Evolutionary conservation across 2,329 filamentous ascomycete genomes (phyloP).

Genomic region (Nectriaceae sp.): DNA sequence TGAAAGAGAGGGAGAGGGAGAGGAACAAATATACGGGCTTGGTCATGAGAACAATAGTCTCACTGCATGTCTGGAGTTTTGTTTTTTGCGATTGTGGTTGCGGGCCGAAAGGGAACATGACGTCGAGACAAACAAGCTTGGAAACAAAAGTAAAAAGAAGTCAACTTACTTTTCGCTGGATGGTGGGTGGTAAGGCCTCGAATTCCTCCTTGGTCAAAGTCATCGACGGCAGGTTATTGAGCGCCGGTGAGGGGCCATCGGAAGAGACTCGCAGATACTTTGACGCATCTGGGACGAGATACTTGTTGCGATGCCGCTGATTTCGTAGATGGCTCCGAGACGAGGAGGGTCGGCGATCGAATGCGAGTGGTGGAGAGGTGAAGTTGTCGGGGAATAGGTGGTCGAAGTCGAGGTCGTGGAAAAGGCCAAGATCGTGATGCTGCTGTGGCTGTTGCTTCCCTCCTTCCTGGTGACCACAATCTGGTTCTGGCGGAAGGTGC

Average conservation of each 20-base stretch:
- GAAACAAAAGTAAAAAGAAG: conserved; percentile 14
- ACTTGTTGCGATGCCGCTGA: conserved; percentile 20
- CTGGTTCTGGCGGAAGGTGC: conserved; percentile 14
- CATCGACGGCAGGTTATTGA: conserved; percentile 26
- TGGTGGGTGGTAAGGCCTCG: conserved; percentile 54
- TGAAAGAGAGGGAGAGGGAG: not conserved
- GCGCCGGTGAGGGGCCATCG: conserved; percentile 18
- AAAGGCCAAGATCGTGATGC: conserved; percentile 20
- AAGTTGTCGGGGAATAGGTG: conserved; percentile 9
- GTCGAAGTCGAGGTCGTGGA: conserved; percentile 24
- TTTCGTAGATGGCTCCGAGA: conserved; percentile 28
- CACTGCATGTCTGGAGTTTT: conserved; percentile 4
- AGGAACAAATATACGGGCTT: conserved; percentile 1
- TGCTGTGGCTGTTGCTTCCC: conserved; percentile 11
- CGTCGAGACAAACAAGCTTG: not conserved
- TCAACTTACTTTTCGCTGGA: conserved; percentile 58
- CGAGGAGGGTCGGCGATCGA: conserved; percentile 28
- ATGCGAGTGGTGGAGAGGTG: not conserved
- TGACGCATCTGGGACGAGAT: conserved; percentile 15
- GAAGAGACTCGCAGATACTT: conserved; percentile 27
- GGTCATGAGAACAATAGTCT: conserved; percentile 6
- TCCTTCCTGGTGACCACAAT: conserved; percentile 2
- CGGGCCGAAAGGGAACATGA: not conserved
- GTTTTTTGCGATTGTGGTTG: not conserved
- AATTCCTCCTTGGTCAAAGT: conserved; percentile 44